Base-by-base conservation (phyloP, 352 stramenopile genomes). In the Phytophthora brassicae region DNA sequence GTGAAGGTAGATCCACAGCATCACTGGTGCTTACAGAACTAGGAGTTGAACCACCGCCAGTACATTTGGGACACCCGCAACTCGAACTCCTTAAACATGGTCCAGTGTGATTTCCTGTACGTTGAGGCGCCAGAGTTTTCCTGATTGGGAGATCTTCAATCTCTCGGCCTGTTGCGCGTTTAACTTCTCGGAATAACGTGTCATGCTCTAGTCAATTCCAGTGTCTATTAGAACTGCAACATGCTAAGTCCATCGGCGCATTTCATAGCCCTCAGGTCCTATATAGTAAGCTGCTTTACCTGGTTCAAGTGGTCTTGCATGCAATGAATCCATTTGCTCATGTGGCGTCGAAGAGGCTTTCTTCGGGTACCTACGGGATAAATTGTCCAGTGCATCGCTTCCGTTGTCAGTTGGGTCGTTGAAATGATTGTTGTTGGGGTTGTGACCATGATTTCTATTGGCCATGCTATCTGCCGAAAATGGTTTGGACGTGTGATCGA, bases 121-220 rank as follows among this genome's bases (percentile, higher is more conserved):
- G 41, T 44, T 52, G 22, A 53, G 46, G 28, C 12, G 35, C 71
- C 4, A 55, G 22, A 1, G 60, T 65, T 45, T 67, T 81, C 28
- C 58, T 62, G 50, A 90, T 90, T 17, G 78, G 76, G 28, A 90
- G 55, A 47, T 90, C 79, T 55, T 88, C 74, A 20, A 93, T 74
- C 23, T 80, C 77, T 56, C 80, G 72, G 26, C 84, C 84, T 63
- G 84, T 93, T 22, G 81, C 56, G 20, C 78, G 78, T 63, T 91
- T 93, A n/a, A 91, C 79, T 79, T 91, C 84, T 66, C 76, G 77
- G 51, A 86, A 89, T 66, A 93, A 74, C 55, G 84, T 76, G 60
- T 93, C 84, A 78, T 93, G 77, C 58, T 91, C 84, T 93, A 66
- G 57, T 70, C 60, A 73, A 73, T 70, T 60, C 48, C 46, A 68